Evolutionary conservation across 1,139 yeast species (phyloP), one percentile per base, ranked within the genome.

Genomic region (Yamadazyma sp.): DNA sequence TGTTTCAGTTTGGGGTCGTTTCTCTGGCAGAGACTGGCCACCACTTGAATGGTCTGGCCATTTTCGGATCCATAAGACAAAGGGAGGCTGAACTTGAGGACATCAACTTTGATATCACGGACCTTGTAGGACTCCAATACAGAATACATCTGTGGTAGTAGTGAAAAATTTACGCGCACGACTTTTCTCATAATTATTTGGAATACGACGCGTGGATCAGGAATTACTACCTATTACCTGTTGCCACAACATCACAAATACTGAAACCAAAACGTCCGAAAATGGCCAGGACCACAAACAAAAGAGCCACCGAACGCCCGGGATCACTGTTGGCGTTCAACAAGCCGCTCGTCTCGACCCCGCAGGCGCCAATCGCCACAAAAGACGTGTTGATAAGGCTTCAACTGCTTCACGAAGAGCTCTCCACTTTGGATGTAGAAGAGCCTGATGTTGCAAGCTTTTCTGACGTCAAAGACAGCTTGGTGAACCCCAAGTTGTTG

Each of bases 351-450:
- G 52, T 84, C 8, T 70, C 87, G 1, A 70, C 84, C 1, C 72
- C 79, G 1, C 66, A 69, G 16, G 68, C 71, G 24, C 75, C 80
- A 1, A 79, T 85, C 7, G 58, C 85, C 0, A 69, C 83, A 11
- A 79, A 79, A 47, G 88, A 81, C 36, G 69, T 83, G n/a, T 49
- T 69, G 24, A 46, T 48, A 6, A 55, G 76, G 31, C 55, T 66
- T 14, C 66, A 73, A 66, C 48, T 61, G 2, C 66, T 87, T 22
- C 79, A 80, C 38, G 80, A 80, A 37, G 87, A 84, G 51, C 68
- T 87, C 16, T 67, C 85, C 1, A 61, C 73, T 3, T 53, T 83
- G 8, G 83, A 81, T 39, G 92, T 83, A 51, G 87, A 81, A 24
- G 63, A 66, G 23, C 72, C 76, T 15, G 77, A 83, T 39, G 47